phyloP scores from a whole-genome alignment of 164 flowering plant species.

The Tetrastigma voinierianum region DNA sequence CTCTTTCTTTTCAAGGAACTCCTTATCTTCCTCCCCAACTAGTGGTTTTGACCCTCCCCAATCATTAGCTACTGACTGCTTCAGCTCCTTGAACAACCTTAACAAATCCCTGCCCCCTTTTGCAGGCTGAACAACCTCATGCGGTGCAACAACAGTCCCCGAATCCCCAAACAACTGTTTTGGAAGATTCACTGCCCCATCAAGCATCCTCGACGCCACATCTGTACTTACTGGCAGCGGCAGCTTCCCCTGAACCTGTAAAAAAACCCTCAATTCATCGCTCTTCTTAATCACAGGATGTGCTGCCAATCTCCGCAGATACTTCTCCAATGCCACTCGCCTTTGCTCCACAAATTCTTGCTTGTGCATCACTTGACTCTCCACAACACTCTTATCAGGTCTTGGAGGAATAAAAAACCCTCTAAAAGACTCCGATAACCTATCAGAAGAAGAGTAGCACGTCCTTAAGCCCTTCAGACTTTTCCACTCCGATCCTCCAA shows the following conservation, averaged over 20 bases:
- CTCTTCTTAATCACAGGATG: slow-evolving; percentile 83
- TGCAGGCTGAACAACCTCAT: slow-evolving; percentile 81
- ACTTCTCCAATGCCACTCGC: slow-evolving; percentile 86
- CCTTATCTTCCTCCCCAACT: slow-evolving; percentile 85
- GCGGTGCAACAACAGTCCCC: slow-evolving; percentile 33
- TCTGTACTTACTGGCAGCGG: slow-evolving; percentile 66
- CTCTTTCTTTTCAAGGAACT: slow-evolving; percentile 84
- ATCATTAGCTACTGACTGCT: slow-evolving; percentile 81
- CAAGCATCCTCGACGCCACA: slow-evolving; percentile 85
- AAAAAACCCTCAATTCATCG: slow-evolving; percentile 78
- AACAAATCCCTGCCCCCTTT: slow-evolving; percentile 91
- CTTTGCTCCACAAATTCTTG: slow-evolving; percentile 97
- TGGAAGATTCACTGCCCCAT: slow-evolving; percentile 88
- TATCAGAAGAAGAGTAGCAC: slow-evolving; percentile 79
- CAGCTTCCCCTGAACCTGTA: slow-evolving; percentile 77
- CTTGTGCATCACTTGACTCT: slow-evolving; percentile 97
- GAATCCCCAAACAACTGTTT: slow-evolving; percentile 81
- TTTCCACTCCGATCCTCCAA: slow-evolving; percentile 61
- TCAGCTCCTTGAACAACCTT: slow-evolving; percentile 84
- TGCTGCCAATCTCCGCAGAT: slow-evolving; percentile 65
- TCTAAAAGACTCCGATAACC: slow-evolving; percentile 70
- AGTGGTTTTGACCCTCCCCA: slow-evolving; percentile 76
- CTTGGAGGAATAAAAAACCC: slow-evolving; percentile 83
- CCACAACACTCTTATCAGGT: slow-evolving; percentile 94
- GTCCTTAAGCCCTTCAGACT: slow-evolving; percentile 79